Percentiles rank a stretch among this genome's conserved stretches.
phyloP scores from a whole-genome alignment of 2,329 filamentous ascomycete species.

The Mycogone perniciosa region DNA sequence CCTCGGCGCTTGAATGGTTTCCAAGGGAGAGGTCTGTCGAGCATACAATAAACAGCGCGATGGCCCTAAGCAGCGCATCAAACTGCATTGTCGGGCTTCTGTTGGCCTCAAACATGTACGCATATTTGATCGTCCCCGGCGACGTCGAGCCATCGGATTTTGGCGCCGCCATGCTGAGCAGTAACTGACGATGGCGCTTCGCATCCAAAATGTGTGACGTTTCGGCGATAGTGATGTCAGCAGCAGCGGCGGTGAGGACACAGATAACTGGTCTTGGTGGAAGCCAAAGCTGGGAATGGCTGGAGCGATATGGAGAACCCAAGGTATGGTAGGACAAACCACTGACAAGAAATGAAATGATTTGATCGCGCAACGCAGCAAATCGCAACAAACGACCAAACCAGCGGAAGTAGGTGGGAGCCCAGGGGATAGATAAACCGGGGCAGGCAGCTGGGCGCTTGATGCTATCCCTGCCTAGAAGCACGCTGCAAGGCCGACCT shows the following conservation, averaged over 20 bases:
- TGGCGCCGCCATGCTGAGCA: constrained; percentile 18
- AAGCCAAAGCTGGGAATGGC: neutral
- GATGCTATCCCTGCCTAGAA: constrained; percentile 1
- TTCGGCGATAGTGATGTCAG: neutral
- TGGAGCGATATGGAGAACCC: neutral
- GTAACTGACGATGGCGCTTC: constrained; percentile 1
- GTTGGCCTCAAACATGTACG: constrained; percentile 60
- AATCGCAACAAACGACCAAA: neutral
- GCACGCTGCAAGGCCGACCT: constrained; percentile 5
- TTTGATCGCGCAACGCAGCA: neutral
- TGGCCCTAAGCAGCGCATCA: constrained; percentile 60
- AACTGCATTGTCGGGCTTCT: constrained; percentile 63
- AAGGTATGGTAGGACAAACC: too few relatives aligned
- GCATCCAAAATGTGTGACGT: constrained; percentile 8
- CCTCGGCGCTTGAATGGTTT: neutral
- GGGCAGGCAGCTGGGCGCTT: constrained; percentile 5
- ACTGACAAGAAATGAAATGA: too few relatives aligned
- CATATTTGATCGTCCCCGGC: constrained; percentile 41
- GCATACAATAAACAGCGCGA: constrained; percentile 65
- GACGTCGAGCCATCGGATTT: constrained; percentile 17
- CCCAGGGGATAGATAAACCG: constrained; percentile 1
- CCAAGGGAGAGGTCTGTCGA: neutral
- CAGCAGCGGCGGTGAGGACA: neutral
- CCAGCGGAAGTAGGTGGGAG: neutral
- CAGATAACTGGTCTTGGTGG: constrained; percentile 1